Evolutionary conservation across 331 rosid species (phyloP), one percentile per base, ranked within the genome.

Genomic region (Ulmus americana): DNA sequence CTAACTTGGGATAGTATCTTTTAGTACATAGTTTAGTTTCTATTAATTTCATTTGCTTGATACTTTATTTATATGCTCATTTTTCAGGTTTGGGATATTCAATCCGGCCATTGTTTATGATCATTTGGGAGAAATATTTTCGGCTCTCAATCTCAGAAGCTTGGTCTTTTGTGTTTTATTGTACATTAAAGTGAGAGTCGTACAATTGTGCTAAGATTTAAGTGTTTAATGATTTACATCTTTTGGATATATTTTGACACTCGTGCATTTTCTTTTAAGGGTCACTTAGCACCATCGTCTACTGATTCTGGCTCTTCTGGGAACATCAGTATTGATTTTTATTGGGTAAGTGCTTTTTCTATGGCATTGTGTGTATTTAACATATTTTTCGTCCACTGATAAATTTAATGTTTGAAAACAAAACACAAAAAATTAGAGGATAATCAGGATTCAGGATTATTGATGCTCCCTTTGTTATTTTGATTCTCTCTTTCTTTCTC

Each of bases 101-200:
- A 84, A 85, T 74, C 98, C 97, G 1, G 63, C 90, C 14, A 47
- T 81, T 54, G 98, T 87, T 54, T 92, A 86, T 73, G 90, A 89
- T 74, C 95, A 89, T 83, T 63, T 92, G 88, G 98, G 98, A 74
- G 98, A 92, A 81, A 92, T 92, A 60, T 92, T 55, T 78, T 86
- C 98, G 0, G 77, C 95, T 8, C 97, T 92, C 61, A 89, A 85
- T 67, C 74, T 89, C 54, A 97, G 97, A 76, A 92, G 98, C 84
- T 69, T 92, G 63, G 64, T 89, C 73, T 89, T 92, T 69, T 92
- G 98, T 70, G 59, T 89, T 77, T 77, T 92, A 77, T 81, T 89
- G 55, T 87, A 89, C 88, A 57, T 92, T 47, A 89, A 92, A 79
- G 98, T 92, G 76, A 80, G 97, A 63, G 63, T 57, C 35, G 35